These are phyloP conservation scores for Sedum album DNA, from an alignment of 164 flowering plant genomes.

Conservation along the genomic window DNA sequence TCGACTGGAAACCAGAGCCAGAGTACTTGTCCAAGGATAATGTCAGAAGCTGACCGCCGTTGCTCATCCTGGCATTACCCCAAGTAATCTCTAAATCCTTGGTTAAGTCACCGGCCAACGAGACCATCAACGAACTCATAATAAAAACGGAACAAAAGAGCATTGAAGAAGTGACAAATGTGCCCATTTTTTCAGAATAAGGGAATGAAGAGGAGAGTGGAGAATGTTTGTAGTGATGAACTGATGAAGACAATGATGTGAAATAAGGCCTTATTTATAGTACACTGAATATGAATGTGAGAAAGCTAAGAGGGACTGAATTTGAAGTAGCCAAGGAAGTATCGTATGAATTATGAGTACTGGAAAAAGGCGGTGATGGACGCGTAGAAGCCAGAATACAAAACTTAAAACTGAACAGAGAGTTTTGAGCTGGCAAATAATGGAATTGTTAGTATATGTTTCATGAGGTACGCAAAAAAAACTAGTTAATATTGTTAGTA, in stretches of 20 bases:
- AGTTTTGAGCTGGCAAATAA: background rate
- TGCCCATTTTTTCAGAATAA: background rate
- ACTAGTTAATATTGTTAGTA: too few relatives aligned
- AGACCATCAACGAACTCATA: background rate
- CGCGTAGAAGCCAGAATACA: background rate
- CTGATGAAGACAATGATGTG: background rate
- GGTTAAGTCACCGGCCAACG: background rate
- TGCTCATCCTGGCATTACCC: conserved; percentile 2
- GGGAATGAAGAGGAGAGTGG: background rate
- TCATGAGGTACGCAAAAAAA: too few relatives aligned
- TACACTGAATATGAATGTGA: background rate
- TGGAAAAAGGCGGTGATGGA: background rate
- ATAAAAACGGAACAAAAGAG: background rate
- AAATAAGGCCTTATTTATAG: conserved; percentile 2
- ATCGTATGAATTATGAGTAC: conserved; percentile 1
- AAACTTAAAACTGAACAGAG: background rate
- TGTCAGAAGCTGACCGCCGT: conserved; percentile 6
- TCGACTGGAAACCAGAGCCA: conserved; percentile 6
- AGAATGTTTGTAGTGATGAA: background rate
- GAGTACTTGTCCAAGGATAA: conserved; percentile 7
- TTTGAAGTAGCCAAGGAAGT: background rate
- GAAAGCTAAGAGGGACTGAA: conserved; percentile 8
- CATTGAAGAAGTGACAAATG: background rate
- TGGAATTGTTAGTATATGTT: background rate
- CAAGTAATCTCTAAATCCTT: conserved; percentile 6